Conservation (phyloP, 257 asterid species). For the Linderniella brevidens region DNA sequence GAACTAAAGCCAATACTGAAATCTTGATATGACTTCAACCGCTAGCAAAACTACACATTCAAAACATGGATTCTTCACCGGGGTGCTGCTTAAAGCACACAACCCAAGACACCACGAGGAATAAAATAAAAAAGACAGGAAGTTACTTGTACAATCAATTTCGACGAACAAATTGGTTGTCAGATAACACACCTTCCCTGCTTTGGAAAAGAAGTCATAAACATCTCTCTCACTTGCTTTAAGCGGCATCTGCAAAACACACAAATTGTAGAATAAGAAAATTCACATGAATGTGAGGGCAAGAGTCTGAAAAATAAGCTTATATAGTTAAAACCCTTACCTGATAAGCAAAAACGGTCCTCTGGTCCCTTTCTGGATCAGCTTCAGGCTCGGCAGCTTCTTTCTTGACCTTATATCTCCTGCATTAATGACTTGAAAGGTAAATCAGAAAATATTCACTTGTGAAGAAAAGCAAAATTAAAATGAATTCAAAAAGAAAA, state of each 20-base stretch:
- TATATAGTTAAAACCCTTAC: slow-evolving; percentile 21
- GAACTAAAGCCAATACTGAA: background rate
- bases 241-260: slow-evolving; percentile 33
- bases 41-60: too few species aligned
- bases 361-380: slow-evolving; percentile 57
- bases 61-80: too few species aligned
- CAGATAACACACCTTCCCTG: slow-evolving; percentile 38
- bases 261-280: slow-evolving; percentile 15
- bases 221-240: slow-evolving; percentile 61
- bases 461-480: slow-evolving; percentile 11
- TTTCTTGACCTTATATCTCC: slow-evolving; percentile 47
- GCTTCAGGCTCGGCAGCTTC: slow-evolving; percentile 43
- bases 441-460: background rate
- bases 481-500: background rate
- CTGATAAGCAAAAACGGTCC: slow-evolving; percentile 78
- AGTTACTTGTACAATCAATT: background rate
- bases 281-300: slow-evolving; percentile 8
- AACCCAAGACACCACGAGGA: background rate
- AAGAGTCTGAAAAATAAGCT: slow-evolving; percentile 6
- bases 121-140: background rate
- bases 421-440: slow-evolving; percentile 10
- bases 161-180: background rate
- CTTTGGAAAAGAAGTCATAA: slow-evolving; percentile 54
- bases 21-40: background rate
- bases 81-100: too few species aligned